Evolutionary conservation across 2,329 filamentous ascomycete genomes (phyloP), one percentile per base, ranked within the genome.

Genomic region (Aspergillus neoniger): DNA sequence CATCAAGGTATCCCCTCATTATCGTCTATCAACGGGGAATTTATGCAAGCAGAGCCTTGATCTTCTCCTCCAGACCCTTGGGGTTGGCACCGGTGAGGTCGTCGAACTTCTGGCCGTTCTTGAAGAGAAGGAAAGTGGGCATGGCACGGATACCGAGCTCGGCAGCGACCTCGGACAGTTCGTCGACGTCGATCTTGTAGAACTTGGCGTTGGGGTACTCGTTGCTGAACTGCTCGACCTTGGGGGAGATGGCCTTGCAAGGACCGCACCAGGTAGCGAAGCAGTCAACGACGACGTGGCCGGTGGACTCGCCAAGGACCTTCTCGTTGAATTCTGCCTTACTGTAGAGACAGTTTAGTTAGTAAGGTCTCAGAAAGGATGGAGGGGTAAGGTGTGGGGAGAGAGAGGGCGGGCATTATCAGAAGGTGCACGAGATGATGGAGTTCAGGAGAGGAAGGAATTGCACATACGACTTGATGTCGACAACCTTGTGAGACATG

Each of bases 191-290:
- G 74, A 97, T 82, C 85, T 96, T 95, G 85, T 87, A 87, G 80
- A 96, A 97, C 77, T 86, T 82, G 67, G 89, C 83, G 67, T 81
- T 76, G 66, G 84, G 77, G 80, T 85, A 86, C 10, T 30, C 28
- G 23, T 88, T 76, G 71, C 66, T 86, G 74, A 79, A 89, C 84
- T 88, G 83, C 69, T 83, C 84, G 60, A 96, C 81, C 64, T 87
- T 78, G 61, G 93, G 94, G 17, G 92, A 86, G 71, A 97, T 95
- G 70, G 88, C 85, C 83, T 93, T 96, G 89, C 94, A 98, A 62
- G 94, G 94, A 62, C 92, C 92, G 82, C 94, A 98, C 93, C 93
- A 97, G 64, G 82, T 87, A 59, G 93, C 93, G 78, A 90, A 92
- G 81, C 87, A 92, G 82, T 98, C 94, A 72, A 98, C 81, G 63